Evolutionary conservation across 352 stramenopile species (phyloP).

Genomic region (Globisporangium lucens): DNA sequence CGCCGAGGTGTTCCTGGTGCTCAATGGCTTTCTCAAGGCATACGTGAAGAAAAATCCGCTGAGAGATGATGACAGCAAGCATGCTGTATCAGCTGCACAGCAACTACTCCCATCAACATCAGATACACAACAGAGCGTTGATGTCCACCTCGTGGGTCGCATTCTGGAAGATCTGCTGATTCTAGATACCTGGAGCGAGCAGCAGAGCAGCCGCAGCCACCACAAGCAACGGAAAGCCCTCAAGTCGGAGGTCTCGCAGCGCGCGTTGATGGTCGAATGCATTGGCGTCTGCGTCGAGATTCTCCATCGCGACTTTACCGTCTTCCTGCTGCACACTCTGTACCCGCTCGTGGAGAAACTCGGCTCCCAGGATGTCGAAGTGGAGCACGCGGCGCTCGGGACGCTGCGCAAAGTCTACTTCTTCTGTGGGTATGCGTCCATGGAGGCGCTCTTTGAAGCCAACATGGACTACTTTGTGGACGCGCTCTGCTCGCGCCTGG

Average conservation of each 20-base stretch:
- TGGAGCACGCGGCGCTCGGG: constrained; percentile 67
- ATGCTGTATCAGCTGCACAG: background rate
- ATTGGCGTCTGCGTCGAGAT: constrained; percentile 74
- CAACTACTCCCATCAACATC: background rate
- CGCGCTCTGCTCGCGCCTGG: constrained; percentile 62
- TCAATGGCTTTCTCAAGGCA: constrained; percentile 61
- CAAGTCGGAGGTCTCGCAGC: constrained; percentile 30
- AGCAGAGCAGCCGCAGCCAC: constrained; percentile 6
- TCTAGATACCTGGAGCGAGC: constrained; percentile 43
- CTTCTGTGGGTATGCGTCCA: constrained; percentile 45
- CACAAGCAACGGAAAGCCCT: constrained; percentile 4
- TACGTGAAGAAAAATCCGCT: constrained; percentile 12
- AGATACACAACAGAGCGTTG: constrained; percentile 17
- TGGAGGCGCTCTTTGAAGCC: constrained; percentile 63
- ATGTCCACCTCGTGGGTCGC: constrained; percentile 65
- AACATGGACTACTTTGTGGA: constrained; percentile 91
- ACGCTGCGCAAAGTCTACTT: constrained; percentile 69
- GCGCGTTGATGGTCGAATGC: constrained; percentile 70
- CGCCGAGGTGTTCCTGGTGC: constrained; percentile 51
- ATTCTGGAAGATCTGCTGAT: constrained; percentile 72
- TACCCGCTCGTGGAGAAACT: constrained; percentile 87
- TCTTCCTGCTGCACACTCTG: constrained; percentile 68
- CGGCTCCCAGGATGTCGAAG: constrained; percentile 46
- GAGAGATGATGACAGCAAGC: background rate
- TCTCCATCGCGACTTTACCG: constrained; percentile 39